Evolutionary conservation across 495 filamentous ascomycete genomes (phyloP).

Genomic region (Aspergillus wentii): DNA sequence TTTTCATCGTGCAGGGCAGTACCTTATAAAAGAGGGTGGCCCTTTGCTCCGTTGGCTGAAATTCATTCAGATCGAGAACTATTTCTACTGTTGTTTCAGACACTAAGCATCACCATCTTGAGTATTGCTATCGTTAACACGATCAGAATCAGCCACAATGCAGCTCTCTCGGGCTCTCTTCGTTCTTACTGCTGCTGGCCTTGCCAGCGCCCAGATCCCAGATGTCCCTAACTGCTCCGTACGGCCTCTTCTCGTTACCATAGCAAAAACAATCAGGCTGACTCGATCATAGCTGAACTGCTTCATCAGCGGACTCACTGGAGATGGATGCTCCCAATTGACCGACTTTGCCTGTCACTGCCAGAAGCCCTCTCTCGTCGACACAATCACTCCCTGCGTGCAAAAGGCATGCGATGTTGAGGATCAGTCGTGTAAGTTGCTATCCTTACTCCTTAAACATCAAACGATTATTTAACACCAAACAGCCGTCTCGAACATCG

Average conservation of each 20-base stretch:
- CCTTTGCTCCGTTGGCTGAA: too few species aligned
- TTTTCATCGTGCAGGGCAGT: too few species aligned
- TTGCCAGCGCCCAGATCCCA: slow-evolving; percentile 36
- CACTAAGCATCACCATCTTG: too few species aligned
- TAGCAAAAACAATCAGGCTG: slow-evolving; percentile 3
- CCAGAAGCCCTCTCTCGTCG: slow-evolving; percentile 36
- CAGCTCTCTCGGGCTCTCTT: slow-evolving; percentile 29
- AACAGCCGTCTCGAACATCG: slow-evolving; percentile 32
- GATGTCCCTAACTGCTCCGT: slow-evolving; percentile 43
- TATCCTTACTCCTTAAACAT: not conserved
- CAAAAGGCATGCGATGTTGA: slow-evolving; percentile 29
- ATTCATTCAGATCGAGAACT: too few species aligned
- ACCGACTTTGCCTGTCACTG: slow-evolving; percentile 51
- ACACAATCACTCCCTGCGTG: slow-evolving; percentile 39
- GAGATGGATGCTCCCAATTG: slow-evolving; percentile 38
- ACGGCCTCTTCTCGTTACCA: slow-evolving; percentile 12
- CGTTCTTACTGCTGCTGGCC: slow-evolving; percentile 29
- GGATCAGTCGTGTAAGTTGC: slow-evolving; percentile 33
- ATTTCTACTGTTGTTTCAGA: too few species aligned
- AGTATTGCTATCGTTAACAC: too few species aligned
- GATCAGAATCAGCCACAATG: too few species aligned
- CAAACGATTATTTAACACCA: not conserved
- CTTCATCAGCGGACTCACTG: slow-evolving; percentile 32
- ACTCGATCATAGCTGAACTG: slow-evolving; percentile 30
- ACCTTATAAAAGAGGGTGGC: too few species aligned